Percentiles rank a stretch among this genome's conserved stretches.
phyloP scores from a whole-genome alignment of 148 eudicot species.

The Hydrangea macrophylla region DNA sequence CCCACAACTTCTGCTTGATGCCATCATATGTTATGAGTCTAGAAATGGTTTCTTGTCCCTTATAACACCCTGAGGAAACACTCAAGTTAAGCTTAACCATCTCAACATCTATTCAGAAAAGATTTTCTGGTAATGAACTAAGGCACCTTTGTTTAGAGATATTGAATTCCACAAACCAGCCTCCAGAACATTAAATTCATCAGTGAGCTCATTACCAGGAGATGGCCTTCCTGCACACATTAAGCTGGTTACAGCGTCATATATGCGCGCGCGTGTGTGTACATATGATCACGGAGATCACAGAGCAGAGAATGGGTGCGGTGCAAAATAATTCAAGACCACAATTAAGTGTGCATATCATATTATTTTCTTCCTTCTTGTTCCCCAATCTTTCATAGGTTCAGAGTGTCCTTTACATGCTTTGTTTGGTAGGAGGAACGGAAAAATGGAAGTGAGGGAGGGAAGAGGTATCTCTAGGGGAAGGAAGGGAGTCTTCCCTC shows the following conservation, averaged over 20 bases:
- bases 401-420: not conserved
- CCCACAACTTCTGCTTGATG: conserved; percentile 65
- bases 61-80: conserved; percentile 55
- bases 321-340: not conserved
- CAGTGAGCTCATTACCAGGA: conserved; percentile 69
- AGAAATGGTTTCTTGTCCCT: conserved; percentile 76
- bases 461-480: too few relatives aligned
- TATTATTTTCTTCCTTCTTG: not conserved
- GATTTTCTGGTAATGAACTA: not conserved
- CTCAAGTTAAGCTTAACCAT: conserved; percentile 10
- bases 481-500: too few relatives aligned
- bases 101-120: not conserved
- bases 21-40: conserved; percentile 74
- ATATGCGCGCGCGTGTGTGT: too few relatives aligned
- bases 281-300: not conserved
- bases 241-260: conserved; percentile 5
- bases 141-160: conserved; percentile 60
- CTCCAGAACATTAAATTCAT: conserved; percentile 70
- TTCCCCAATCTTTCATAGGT: not conserved
- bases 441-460: too few relatives aligned
- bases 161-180: conserved; percentile 71
- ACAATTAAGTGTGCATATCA: not conserved
- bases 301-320: not conserved
- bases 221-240: conserved; percentile 61
- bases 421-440: too few relatives aligned